Evolutionary conservation across 2,329 filamentous ascomycete genomes (phyloP).

Genomic region (Epichloe sylvatica): DNA sequence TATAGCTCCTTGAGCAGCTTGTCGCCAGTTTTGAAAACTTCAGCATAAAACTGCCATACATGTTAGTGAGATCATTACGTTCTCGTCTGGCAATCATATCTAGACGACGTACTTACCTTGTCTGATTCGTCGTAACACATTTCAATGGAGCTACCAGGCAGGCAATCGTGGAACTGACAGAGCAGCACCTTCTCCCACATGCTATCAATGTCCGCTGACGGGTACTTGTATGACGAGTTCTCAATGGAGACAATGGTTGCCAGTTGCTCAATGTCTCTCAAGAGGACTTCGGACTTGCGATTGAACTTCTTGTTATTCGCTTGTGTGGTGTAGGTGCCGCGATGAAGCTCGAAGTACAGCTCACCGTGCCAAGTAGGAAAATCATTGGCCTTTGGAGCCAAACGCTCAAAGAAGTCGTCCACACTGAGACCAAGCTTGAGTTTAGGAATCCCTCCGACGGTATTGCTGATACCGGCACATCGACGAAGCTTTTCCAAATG

Average conservation of each 20-base stretch:
- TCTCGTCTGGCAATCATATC: neutral
- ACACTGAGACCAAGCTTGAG: slow-evolving; percentile 82
- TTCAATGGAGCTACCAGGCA: slow-evolving; percentile 88
- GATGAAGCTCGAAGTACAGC: slow-evolving; percentile 93
- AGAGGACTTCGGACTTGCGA: slow-evolving; percentile 66
- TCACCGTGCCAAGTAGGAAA: slow-evolving; percentile 97
- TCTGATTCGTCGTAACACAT: slow-evolving; percentile 98
- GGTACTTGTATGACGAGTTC: slow-evolving; percentile 66
- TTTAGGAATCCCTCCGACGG: slow-evolving; percentile 62
- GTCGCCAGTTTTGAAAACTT: slow-evolving; percentile 66
- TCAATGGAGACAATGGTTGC: slow-evolving; percentile 73
- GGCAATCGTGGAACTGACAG: slow-evolving; percentile 94
- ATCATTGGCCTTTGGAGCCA: slow-evolving; percentile 65
- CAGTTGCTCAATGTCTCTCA: slow-evolving; percentile 78
- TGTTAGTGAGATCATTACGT: slow-evolving; percentile 11
- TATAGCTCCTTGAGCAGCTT: slow-evolving; percentile 58
- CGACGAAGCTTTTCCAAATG: slow-evolving; percentile 90
- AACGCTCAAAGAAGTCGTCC: slow-evolving; percentile 80
- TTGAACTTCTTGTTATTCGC: slow-evolving; percentile 97
- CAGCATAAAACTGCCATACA: slow-evolving; percentile 53
- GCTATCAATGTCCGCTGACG: slow-evolving; percentile 81
- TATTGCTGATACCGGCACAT: slow-evolving; percentile 83
- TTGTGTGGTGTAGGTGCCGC: slow-evolving; percentile 93
- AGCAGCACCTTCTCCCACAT: slow-evolving; percentile 92
- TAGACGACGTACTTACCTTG: slow-evolving; percentile 33